Percentiles rank a stretch among this genome's conserved stretches.
Conservation (phyloP, 192 early-diverging fungal genomes). For the Piromyces finnis region DNA sequence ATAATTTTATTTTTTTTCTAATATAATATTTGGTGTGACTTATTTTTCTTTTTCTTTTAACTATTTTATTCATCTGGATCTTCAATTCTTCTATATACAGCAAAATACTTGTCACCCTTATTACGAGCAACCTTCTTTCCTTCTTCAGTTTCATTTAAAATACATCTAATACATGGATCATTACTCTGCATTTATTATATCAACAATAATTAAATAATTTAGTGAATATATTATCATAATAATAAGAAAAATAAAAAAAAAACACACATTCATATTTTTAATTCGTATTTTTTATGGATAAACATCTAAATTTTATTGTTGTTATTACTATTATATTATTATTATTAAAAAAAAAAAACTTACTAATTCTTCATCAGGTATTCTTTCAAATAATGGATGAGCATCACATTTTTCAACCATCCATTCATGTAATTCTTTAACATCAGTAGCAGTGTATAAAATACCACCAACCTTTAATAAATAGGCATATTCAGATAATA, state of each 20-base stretch:
- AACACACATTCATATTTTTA: no score
- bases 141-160: constrained; percentile 84
- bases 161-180: constrained; percentile 73
- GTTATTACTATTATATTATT: no score
- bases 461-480: constrained; percentile 72
- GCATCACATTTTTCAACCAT: constrained; percentile 85
- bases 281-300: no score
- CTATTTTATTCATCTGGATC: no score
- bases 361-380: constrained; percentile 56
- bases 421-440: constrained; percentile 82
- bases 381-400: constrained; percentile 83
- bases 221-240: no score
- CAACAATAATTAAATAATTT: no score
- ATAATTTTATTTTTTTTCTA: no score
- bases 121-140: constrained; percentile 96
- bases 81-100: constrained; percentile 37
- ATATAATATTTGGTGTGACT: no score
- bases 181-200: no score
- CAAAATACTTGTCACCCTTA: constrained; percentile 84
- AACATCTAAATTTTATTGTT: no score
- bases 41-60: no score
- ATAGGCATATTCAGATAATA: constrained; percentile 96
- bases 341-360: background rate
- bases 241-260: no score
- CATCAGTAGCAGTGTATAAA: constrained; percentile 90